Evolutionary conservation across 768 basidiomycete species (phyloP).

Genomic region (Cyathus striatus): DNA sequence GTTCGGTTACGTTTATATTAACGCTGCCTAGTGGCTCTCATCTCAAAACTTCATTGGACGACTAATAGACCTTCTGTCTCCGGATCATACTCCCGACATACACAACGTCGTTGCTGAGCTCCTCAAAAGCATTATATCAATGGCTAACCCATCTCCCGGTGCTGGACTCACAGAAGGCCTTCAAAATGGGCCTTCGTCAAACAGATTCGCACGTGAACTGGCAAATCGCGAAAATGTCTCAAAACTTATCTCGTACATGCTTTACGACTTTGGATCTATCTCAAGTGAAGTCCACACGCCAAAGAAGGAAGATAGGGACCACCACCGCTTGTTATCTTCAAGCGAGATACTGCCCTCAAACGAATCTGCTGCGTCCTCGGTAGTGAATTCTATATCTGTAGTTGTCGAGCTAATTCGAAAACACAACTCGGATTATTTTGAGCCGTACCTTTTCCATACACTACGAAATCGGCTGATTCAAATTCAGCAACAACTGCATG

Average conservation of each 20-base stretch:
- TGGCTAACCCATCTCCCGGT: constrained; percentile 84
- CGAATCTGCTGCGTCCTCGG: constrained; percentile 66
- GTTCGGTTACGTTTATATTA: background rate
- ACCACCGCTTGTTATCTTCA: constrained; percentile 1
- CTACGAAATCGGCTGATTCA: constrained; percentile 86
- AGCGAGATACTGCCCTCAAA: constrained; percentile 27
- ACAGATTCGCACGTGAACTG: constrained; percentile 85
- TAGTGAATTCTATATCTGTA: constrained; percentile 82
- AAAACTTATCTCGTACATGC: constrained; percentile 70
- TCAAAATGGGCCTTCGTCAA: constrained; percentile 71
- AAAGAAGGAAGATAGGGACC: background rate
- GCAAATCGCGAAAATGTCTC: constrained; percentile 68
- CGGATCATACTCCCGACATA: constrained; percentile 64
- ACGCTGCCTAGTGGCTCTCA: constrained; percentile 69
- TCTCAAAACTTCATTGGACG: constrained; percentile 77
- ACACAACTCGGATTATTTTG: constrained; percentile 98
- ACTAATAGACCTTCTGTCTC: constrained; percentile 79
- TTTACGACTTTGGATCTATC: constrained; percentile 50
- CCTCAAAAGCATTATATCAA: constrained; percentile 90
- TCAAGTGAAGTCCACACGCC: background rate
- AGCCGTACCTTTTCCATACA: constrained; percentile 95
- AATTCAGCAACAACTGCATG: constrained; percentile 67
- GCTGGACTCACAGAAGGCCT: constrained; percentile 67
- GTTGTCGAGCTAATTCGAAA: constrained; percentile 93
- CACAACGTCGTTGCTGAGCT: constrained; percentile 88